These are phyloP conservation scores for Mycena kentingensis DNA, from an alignment of 768 basidiomycete genomes.

Conservation along the genomic window DNA sequence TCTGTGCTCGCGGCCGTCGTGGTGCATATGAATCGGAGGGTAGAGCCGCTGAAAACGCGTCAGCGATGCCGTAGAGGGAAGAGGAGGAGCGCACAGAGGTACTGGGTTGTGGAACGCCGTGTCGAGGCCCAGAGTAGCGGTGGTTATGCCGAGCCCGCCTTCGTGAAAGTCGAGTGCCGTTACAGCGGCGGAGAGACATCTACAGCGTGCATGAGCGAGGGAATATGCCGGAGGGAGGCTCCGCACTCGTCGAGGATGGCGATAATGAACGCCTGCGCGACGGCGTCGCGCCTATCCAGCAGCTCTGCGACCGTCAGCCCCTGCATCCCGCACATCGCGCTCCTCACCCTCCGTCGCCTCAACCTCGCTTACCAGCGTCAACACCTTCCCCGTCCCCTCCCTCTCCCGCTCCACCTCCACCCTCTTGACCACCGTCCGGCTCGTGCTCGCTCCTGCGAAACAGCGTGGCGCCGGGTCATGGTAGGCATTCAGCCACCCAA, in stretches of 20 bases:
- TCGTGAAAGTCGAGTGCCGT: constrained; percentile 35
- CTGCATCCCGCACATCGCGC: background rate
- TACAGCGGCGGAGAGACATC: constrained; percentile 45
- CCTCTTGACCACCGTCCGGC: constrained; percentile 7
- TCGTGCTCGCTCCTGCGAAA: constrained; percentile 20
- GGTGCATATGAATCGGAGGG: constrained; percentile 43
- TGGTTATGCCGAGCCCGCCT: constrained; percentile 30
- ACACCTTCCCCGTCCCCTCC: constrained; percentile 5
- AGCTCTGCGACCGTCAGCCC: constrained; percentile 39
- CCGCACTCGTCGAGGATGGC: constrained; percentile 52
- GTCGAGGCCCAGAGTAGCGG: constrained; percentile 50
- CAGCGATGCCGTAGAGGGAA: background rate
- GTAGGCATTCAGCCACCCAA: constrained; percentile 41
- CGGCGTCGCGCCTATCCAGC: constrained; percentile 37
- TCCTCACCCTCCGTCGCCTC: constrained; percentile 47
- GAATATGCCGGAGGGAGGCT: background rate
- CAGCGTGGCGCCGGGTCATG: constrained; percentile 5
- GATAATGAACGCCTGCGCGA: constrained; percentile 45
- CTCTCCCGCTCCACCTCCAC: constrained; percentile 18
- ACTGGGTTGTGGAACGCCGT: constrained; percentile 47
- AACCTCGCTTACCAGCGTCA: constrained; percentile 41
- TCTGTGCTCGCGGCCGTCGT: constrained; percentile 32
- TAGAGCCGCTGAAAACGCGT: constrained; percentile 39
- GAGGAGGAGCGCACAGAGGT: constrained; percentile 32
- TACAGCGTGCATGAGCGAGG: constrained; percentile 20